Evolutionary conservation across 805 yeast genomes (phyloP).

Genomic region (Kuraishia molischiana): DNA sequence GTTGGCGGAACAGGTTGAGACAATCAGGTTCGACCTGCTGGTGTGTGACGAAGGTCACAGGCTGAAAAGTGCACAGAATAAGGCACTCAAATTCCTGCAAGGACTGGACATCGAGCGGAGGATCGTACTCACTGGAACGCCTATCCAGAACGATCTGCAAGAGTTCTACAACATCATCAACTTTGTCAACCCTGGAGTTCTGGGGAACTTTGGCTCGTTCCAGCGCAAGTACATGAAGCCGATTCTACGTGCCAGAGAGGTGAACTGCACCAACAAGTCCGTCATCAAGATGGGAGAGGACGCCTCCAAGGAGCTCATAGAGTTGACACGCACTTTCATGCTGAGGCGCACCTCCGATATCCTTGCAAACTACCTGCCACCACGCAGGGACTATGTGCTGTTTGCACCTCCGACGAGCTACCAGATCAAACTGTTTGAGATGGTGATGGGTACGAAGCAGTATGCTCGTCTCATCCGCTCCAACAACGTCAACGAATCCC

Average conservation of each 20-base stretch:
- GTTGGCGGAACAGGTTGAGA: conserved; percentile 39
- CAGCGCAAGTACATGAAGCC: conserved; percentile 61
- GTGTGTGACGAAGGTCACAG: conserved; percentile 96
- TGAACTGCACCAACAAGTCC: conserved; percentile 39
- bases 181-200: conserved; percentile 75
- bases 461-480: conserved; percentile 21
- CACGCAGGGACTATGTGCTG: conserved; percentile 64
- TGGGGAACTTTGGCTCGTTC: conserved; percentile 53
- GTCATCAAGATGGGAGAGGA: conserved; percentile 48
- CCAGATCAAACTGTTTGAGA: conserved; percentile 47
- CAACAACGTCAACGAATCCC: conserved; percentile 29
- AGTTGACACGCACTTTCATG: conserved; percentile 54
- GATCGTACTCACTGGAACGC: conserved; percentile 77
- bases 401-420: conserved; percentile 66
- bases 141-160: conserved; percentile 82
- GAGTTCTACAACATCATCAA: conserved; percentile 79
- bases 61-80: conserved; percentile 65
- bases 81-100: conserved; percentile 56
- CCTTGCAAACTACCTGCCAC: conserved; percentile 48
- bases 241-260: conserved; percentile 60
- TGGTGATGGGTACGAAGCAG: conserved; percentile 30
- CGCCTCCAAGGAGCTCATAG: conserved; percentile 53
- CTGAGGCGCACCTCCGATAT: conserved; percentile 58
- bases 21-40: conserved; percentile 46
- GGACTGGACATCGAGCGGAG: conserved; percentile 43